Evolutionary conservation across 306 rosid species (phyloP).

Genomic region (Cicer bijugum): DNA sequence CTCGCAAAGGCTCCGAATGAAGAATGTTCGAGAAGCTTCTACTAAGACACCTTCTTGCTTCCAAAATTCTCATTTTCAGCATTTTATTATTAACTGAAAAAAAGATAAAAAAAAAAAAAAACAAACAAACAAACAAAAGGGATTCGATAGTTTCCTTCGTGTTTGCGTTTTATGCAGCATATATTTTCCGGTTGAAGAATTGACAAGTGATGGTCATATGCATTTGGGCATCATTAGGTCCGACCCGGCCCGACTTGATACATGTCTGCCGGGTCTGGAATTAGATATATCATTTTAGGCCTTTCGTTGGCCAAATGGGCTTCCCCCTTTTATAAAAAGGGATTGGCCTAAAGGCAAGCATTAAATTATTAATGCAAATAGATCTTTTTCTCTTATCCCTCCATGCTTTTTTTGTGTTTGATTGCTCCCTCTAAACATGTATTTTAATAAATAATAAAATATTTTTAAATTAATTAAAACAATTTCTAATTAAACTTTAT

Average conservation of each 20-base stretch:
- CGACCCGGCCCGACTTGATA: not conserved
- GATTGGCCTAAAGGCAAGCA: too few relatives aligned
- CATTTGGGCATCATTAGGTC: too few relatives aligned
- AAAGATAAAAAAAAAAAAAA: too few relatives aligned
- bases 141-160: not conserved
- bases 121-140: not conserved
- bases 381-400: too few relatives aligned
- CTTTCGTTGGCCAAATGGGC: not conserved
- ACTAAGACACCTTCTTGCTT: constrained; percentile 50
- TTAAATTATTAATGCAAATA: too few relatives aligned
- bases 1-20: constrained; percentile 57
- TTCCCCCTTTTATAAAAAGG: too few relatives aligned
- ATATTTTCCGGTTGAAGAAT: not conserved
- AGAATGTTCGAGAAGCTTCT: constrained; percentile 62
- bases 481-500: too few relatives aligned
- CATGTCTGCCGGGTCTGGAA: not conserved
- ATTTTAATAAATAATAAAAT: too few relatives aligned
- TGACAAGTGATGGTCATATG: not conserved
- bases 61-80: constrained; percentile 47
- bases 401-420: too few relatives aligned
- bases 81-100: constrained; percentile 22
- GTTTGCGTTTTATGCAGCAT: not conserved
- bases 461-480: too few relatives aligned
- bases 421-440: too few relatives aligned
- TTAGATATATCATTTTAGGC: not conserved